Conservation (phyloP, 2,329 filamentous ascomycete genomes). For the Fusarium dlaminii region DNA sequence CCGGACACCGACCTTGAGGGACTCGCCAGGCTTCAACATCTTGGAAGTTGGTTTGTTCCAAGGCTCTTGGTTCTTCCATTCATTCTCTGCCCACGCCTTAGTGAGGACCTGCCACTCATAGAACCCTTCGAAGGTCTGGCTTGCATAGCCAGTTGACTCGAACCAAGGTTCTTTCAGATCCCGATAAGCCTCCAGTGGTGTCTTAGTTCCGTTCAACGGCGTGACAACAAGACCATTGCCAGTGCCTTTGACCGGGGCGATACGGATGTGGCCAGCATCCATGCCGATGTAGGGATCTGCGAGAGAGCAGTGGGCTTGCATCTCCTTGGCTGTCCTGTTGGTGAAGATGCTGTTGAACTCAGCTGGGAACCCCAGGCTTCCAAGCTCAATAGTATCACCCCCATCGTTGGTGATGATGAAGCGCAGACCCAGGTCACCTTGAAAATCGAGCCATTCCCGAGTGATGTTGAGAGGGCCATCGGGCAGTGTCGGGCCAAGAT, state of each 20-base stretch:
- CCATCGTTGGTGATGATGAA: conserved; percentile 61
- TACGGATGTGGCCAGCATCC: conserved; percentile 65
- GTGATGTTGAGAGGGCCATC: conserved; percentile 55
- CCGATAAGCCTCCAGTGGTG: conserved; percentile 64
- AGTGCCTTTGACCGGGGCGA: conserved; percentile 60
- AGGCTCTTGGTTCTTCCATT: conserved; percentile 60
- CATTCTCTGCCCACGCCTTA: conserved; percentile 63
- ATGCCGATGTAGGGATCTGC: conserved; percentile 70
- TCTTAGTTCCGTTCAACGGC: conserved; percentile 55
- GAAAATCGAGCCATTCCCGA: conserved; percentile 60
- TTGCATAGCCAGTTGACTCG: conserved; percentile 55
- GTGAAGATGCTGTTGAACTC: conserved; percentile 73
- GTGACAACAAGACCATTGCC: conserved; percentile 65
- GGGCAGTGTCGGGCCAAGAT: conserved; percentile 54
- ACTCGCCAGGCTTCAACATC: conserved; percentile 55
- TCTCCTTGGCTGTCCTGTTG: conserved; percentile 57
- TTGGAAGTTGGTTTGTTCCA: conserved; percentile 65
- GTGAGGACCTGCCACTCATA: conserved; percentile 69
- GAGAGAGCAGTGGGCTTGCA: conserved; percentile 61
- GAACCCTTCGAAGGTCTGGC: conserved; percentile 67
- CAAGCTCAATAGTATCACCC: conserved; percentile 57
- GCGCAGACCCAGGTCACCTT: conserved; percentile 60
- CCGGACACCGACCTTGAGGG: conserved; percentile 58
- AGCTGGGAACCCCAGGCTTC: conserved; percentile 65
- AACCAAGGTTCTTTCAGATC: conserved; percentile 58